Base-by-base conservation (phyloP, 2,329 filamentous ascomycete genomes). In the Cladosporium sp. region DNA sequence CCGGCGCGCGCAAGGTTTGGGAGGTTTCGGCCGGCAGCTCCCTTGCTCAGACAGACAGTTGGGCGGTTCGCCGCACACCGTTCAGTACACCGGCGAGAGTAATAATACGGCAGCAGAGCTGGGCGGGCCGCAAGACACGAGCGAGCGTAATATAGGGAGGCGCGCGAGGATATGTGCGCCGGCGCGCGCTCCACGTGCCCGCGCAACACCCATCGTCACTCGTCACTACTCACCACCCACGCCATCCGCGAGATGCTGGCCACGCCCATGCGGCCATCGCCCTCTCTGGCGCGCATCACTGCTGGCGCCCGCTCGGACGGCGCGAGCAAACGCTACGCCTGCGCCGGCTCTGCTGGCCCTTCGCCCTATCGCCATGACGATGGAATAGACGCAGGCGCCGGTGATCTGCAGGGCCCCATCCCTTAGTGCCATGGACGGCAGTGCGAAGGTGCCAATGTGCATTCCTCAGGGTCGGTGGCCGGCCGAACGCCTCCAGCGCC, bases 11-110 rank as follows among this genome's bases (percentile, higher is more conserved):
- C 22, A 49, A 49, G 46, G 37, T 43, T 42, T 18, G 14, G 22
- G 11, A 42, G 37, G 46, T 49, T 34, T 49, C 46, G 46, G 46
- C 9, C 11, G 22, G 35, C 8, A 43, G 38, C 32, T 50, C 48
- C 48, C 48, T 50, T 50, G 48, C 48, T 50, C 48, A 43, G 48
- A 50, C 46, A 49, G 45, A n/a, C 34, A 44, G n/a, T 11, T n/a
- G 9, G 34, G 34, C n/a, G 28, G 43, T 28, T 28, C 22, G 22
- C 22, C 5, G 22, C 22, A 28, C 22, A 28, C 22, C 5, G 22
- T 28, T 5, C 22, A 28, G 22, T 28, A 28, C 22, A 28, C 22
- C 22, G 22, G 22, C 22, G 22, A 28, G 22, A 28, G 22, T 28
- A 28, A 28, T 28, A 28, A 28, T 28, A 28, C 22, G 22, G 22